phyloP scores from a whole-genome alignment of 169 alveolate genomes.

The Cryptosporidium andersoni region DNA sequence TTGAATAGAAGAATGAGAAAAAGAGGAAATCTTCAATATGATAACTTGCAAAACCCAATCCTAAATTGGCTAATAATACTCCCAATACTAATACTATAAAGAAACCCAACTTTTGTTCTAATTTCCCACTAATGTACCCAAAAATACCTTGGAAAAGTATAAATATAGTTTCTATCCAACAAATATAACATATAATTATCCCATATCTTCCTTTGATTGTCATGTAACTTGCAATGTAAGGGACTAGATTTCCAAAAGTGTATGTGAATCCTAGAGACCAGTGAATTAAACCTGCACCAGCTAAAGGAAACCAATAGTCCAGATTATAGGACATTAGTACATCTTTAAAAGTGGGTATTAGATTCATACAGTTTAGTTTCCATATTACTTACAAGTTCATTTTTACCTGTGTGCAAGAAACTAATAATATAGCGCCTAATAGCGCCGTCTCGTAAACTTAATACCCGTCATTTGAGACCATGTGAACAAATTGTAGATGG shows the following conservation, averaged over 20 bases:
- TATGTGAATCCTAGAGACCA: conserved; percentile 64
- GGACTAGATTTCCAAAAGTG: conserved; percentile 52
- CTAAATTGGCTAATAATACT: conserved; percentile 5
- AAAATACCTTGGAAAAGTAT: conserved; percentile 49
- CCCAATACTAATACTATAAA: conserved; percentile 5
- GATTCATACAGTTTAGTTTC: neutral
- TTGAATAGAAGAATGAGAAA: conserved; percentile 27
- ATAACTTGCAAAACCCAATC: conserved; percentile 16
- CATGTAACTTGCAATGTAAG: conserved; percentile 64
- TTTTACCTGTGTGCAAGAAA: no score
- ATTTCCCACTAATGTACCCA: conserved; percentile 3
- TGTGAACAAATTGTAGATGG: no score
- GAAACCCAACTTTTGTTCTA: neutral
- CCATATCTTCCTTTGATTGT: conserved; percentile 7
- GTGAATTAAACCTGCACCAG: conserved; percentile 51
- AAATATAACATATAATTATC: conserved; percentile 7
- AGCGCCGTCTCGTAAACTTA: no score
- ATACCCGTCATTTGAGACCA: no score
- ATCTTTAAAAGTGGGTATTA: neutral
- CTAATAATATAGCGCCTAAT: no score
- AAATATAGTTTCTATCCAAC: conserved; percentile 64
- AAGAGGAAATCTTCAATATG: conserved; percentile 15
- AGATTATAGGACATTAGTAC: neutral
- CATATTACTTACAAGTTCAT: no score
- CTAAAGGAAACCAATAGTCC: conserved; percentile 30